Evolutionary conservation across 805 yeast genomes (phyloP).

Genomic region (Candida insectorum): DNA sequence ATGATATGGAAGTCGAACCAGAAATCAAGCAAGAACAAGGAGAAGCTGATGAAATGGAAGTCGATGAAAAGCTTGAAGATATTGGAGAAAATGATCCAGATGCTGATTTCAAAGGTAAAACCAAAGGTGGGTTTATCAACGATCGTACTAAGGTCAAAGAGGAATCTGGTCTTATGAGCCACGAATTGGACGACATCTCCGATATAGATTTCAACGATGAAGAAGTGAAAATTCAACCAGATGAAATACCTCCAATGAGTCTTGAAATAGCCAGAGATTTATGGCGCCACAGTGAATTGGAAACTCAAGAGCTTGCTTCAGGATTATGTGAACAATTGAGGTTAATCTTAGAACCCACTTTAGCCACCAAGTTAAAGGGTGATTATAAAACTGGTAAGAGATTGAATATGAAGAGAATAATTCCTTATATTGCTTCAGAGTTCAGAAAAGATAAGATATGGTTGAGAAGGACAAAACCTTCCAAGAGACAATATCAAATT

Average conservation of each 20-base stretch:
- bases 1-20: conserved; percentile 39
- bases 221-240: conserved; percentile 15
- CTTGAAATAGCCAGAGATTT: conserved; percentile 67
- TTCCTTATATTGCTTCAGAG: conserved; percentile 96
- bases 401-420: conserved; percentile 94
- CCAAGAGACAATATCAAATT: conserved; percentile 94
- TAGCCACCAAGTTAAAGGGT: conserved; percentile 92
- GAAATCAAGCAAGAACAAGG: conserved; percentile 31
- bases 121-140: conserved; percentile 49
- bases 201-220: conserved; percentile 14
- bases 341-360: conserved; percentile 89
- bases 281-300: conserved; percentile 80
- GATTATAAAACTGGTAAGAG: conserved; percentile 97
- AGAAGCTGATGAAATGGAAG: conserved; percentile 24
- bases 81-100: conserved; percentile 30
- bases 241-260: conserved; percentile 42
- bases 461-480: conserved; percentile 96
- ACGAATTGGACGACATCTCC: conserved; percentile 17
- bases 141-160: conserved; percentile 38
- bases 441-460: conserved; percentile 97
- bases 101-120: conserved; percentile 48
- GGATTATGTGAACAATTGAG: conserved; percentile 90
- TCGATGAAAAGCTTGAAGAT: conserved; percentile 26
- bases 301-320: conserved; percentile 85
- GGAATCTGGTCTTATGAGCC: conserved; percentile 19